Conservation (phyloP, 768 basidiomycete species). For the Mycena galericulata region DNA sequence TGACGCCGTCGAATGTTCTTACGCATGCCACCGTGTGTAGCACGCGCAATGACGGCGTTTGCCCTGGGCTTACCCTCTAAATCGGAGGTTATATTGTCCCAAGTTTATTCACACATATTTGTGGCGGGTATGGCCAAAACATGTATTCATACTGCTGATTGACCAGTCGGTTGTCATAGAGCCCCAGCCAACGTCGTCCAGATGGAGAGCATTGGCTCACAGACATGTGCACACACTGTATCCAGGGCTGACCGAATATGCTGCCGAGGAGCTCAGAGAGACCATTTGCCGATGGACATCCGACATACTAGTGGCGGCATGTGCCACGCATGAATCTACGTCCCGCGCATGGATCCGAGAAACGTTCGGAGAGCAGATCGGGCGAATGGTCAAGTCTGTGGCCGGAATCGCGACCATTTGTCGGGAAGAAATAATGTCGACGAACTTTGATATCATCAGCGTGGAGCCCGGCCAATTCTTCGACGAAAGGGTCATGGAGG, state of each 20-base stretch:
- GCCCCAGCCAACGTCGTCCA: slow-evolving; percentile 81
- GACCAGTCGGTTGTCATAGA: slow-evolving; percentile 54
- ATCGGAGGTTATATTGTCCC: slow-evolving; percentile 72
- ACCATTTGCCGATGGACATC: slow-evolving; percentile 80
- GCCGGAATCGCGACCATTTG: slow-evolving; percentile 72
- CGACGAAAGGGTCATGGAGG: slow-evolving; percentile 64
- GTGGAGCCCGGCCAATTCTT: slow-evolving; percentile 66
- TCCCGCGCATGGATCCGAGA: slow-evolving; percentile 54
- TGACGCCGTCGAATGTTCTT: too few species aligned
- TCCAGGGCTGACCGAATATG: slow-evolving; percentile 73
- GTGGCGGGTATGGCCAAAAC: slow-evolving; percentile 55
- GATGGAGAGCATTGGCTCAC: slow-evolving; percentile 83
- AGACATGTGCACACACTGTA: slow-evolving; percentile 75
- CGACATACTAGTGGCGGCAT: slow-evolving; percentile 74
- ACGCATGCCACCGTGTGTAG: too few species aligned
- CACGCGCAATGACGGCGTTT: slow-evolving; percentile 76
- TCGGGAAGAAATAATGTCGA: slow-evolving; percentile 82
- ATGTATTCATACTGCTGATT: slow-evolving; percentile 6
- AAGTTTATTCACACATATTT: slow-evolving; percentile 71
- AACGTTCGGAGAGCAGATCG: slow-evolving; percentile 70
- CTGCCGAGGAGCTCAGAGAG: slow-evolving; percentile 78
- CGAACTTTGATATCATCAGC: slow-evolving; percentile 77
- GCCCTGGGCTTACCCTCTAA: slow-evolving; percentile 81
- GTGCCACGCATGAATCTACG: slow-evolving; percentile 54
- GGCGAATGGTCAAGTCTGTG: slow-evolving; percentile 73